phyloP scores from a whole-genome alignment of 1,284 basidiomycete species.

The Farysia itapuensis region DNA sequence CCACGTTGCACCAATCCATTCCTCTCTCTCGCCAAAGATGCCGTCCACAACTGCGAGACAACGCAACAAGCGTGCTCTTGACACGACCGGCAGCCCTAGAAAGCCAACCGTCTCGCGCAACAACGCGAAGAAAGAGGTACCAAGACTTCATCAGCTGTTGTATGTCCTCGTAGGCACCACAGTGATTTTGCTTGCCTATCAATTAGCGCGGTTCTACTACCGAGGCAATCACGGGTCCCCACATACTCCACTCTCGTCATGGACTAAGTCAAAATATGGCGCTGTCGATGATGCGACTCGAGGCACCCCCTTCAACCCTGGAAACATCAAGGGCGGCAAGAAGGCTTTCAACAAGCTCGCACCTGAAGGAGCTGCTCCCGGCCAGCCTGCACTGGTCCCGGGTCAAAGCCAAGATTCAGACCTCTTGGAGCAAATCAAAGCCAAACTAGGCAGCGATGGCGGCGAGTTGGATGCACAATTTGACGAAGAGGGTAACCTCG shows the following conservation, averaged over 20 bases:
- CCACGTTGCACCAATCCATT: not conserved
- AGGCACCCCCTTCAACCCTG: not conserved
- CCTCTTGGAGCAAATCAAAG: constrained; percentile 13
- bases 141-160: constrained; percentile 21
- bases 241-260: constrained; percentile 16
- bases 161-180: constrained; percentile 24
- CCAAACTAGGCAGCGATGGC: constrained; percentile 7
- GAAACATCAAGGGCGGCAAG: constrained; percentile 3
- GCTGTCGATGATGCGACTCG: constrained; percentile 4
- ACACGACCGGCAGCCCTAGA: constrained; percentile 17
- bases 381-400: constrained; percentile 24
- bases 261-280: constrained; percentile 27
- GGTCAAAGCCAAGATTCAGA: constrained; percentile 22
- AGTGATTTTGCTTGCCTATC: constrained; percentile 16
- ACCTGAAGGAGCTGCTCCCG: constrained; percentile 14
- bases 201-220: constrained; percentile 27
- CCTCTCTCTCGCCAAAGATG: constrained; percentile 6
- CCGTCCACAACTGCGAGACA: constrained; percentile 28
- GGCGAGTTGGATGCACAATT: constrained; percentile 41
- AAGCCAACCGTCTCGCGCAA: constrained; percentile 5
- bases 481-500: constrained; percentile 47
- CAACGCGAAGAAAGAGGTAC: constrained; percentile 1
- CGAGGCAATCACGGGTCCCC: constrained; percentile 13
- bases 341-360: constrained; percentile 29
- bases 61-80: constrained; percentile 32